phyloP scores from a whole-genome alignment of 1,284 basidiomycete species.

The Flammula alnicola region DNA sequence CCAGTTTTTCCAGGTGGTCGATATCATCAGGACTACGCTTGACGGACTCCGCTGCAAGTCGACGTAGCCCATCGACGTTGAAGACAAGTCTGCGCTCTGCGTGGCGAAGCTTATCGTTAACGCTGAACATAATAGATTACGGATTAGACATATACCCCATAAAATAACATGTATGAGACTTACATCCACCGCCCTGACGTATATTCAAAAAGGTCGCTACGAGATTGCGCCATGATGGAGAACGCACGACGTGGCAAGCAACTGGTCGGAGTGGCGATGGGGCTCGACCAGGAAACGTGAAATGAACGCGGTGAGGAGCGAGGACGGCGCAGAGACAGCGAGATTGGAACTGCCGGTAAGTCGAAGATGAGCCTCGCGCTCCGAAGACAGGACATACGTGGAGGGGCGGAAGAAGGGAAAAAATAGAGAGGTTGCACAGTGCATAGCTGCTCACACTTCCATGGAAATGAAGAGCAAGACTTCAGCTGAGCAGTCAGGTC shows the following conservation, averaged over 20 bases:
- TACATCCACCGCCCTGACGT: constrained; percentile 49
- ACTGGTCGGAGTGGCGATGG: constrained; percentile 29
- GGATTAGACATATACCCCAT: constrained; percentile 31
- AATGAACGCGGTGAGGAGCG: too few relatives aligned
- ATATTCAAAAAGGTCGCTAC: constrained; percentile 43
- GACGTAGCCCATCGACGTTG: constrained; percentile 44
- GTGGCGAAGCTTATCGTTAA: constrained; percentile 46
- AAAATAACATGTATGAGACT: constrained; percentile 36
- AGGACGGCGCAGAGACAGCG: background rate
- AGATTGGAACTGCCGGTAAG: background rate
- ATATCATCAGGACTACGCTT: constrained; percentile 36
- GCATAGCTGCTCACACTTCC: too few relatives aligned
- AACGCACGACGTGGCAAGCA: constrained; percentile 37
- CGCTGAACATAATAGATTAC: constrained; percentile 36
- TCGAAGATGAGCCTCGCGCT: background rate
- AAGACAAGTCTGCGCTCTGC: constrained; percentile 45
- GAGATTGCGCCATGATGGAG: constrained; percentile 33
- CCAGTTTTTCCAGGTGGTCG: constrained; percentile 32
- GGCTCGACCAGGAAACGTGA: constrained; percentile 17
- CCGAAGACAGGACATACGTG: too few relatives aligned
- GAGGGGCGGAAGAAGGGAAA: too few relatives aligned
- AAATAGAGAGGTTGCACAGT: too few relatives aligned
- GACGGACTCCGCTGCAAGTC: constrained; percentile 50
- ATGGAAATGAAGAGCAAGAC: too few relatives aligned
- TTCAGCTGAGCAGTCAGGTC: too few relatives aligned